Base-by-base conservation (phyloP, 2,329 filamentous ascomycete genomes). In the Cladosporium velox region DNA sequence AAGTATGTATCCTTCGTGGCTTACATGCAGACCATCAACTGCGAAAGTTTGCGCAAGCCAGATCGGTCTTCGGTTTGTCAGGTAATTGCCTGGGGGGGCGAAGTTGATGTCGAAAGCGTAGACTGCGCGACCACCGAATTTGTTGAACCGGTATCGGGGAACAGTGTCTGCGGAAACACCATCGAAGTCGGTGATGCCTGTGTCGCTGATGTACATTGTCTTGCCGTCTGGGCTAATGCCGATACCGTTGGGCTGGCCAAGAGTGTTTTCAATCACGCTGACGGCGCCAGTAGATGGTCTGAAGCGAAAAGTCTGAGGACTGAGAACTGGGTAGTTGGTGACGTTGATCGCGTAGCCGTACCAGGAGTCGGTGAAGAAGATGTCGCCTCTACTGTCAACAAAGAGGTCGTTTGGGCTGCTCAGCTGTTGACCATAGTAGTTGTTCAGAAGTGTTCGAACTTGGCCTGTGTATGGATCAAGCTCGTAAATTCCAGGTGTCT, bases 311-410 rank as follows among this genome's bases (percentile, higher is more conserved):
- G 71, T 76, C 14, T 72, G 75, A 30, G 67, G 59, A n/a, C 62
- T 47, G 14, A 59, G 64, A 8, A 68, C 68, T 3, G 70, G 70
- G 28, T 68, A 65, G 3, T 52, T 38, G 3, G 70, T 70, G 8
- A 70, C 69, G 35, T 70, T 69, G 61, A 70, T 67, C 51, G 55
- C 63, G 34, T 67, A 70, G 24, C 67, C 67, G 49, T 70, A 70
- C 60, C 64, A 55, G 6, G 80, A 78, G 69, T 84, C 82, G 1
- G 82, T 83, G 73, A 84, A 84, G 79, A 81, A 84, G 49, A 85
- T 75, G 61, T 83, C 79, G 52, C 80, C 80, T 1, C 78, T 79
- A 12, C 73, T 70, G 34, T 80, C 77, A 58, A 82, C 77, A 58
- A 77, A 74, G 7, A 79, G 72, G 65, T 83, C 81, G 70, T 83